Conservation (phyloP, 2,329 filamentous ascomycete genomes). For the Periglandula ipomoeae region DNA sequence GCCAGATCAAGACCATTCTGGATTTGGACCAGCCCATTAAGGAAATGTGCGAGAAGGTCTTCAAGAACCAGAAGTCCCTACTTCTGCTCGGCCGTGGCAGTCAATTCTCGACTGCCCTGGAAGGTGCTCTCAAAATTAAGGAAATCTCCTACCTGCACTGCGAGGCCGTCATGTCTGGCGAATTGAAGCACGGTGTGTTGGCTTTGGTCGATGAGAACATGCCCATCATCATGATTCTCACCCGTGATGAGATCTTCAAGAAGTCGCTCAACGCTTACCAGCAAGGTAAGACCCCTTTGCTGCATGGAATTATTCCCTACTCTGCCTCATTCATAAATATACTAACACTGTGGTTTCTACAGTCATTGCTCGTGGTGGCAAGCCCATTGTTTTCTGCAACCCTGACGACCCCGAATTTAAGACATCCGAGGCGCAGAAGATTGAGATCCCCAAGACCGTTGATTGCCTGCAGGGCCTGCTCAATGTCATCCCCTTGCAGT, state of each 20-base stretch:
- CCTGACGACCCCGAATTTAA: slow-evolving; percentile 81
- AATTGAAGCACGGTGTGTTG: slow-evolving; percentile 97
- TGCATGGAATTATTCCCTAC: neutral
- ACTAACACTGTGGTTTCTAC: slow-evolving; percentile 13
- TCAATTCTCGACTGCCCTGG: slow-evolving; percentile 93
- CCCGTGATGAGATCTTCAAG: slow-evolving; percentile 88
- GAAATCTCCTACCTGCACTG: slow-evolving; percentile 99
- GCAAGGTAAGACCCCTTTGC: slow-evolving; percentile 54
- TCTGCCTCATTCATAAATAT: neutral
- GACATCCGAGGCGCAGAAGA: slow-evolving; percentile 82
- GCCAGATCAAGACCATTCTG: slow-evolving; percentile 86
- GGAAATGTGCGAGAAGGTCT: slow-evolving; percentile 79
- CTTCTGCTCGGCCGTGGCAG: slow-evolving; percentile 88
- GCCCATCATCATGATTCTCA: slow-evolving; percentile 99
- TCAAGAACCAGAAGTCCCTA: slow-evolving; percentile 96
- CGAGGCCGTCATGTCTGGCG: slow-evolving; percentile 99
- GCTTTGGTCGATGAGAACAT: slow-evolving; percentile 97
- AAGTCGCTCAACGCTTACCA: slow-evolving; percentile 99
- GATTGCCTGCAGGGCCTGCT: slow-evolving; percentile 93
- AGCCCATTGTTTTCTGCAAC: slow-evolving; percentile 99
- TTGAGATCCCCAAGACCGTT: slow-evolving; percentile 92
- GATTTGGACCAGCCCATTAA: slow-evolving; percentile 92
- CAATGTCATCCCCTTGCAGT: slow-evolving; percentile 94
- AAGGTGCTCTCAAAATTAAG: slow-evolving; percentile 98
- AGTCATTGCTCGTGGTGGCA: slow-evolving; percentile 93